phyloP scores from a whole-genome alignment of 2,329 filamentous ascomycete species.

The Neospermospora avenae region DNA sequence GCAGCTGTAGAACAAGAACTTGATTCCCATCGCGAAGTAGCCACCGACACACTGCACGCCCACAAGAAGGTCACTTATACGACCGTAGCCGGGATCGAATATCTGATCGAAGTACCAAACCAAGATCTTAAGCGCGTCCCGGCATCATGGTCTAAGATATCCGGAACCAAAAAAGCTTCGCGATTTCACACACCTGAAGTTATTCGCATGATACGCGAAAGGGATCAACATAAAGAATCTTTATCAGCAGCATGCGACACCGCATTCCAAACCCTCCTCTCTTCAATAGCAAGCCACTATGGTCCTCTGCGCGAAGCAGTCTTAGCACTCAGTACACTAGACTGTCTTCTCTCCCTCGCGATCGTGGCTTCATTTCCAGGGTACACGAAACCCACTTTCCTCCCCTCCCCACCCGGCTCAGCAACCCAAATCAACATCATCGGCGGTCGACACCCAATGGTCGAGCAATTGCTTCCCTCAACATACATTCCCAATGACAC shows the following conservation, averaged over 20 bases:
- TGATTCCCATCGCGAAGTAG: conserved; percentile 68
- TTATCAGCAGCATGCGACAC: conserved; percentile 86
- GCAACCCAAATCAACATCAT: conserved; percentile 58
- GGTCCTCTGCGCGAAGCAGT: conserved; percentile 87
- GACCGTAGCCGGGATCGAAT: conserved; percentile 88
- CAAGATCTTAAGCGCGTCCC: conserved; percentile 79
- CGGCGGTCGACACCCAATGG: conserved; percentile 88
- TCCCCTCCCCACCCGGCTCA: conserved; percentile 47
- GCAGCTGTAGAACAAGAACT: conserved; percentile 89
- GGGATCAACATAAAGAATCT: conserved; percentile 92
- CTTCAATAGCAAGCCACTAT: conserved; percentile 77
- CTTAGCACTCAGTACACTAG: conserved; percentile 78
- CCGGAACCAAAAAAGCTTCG: conserved; percentile 86
- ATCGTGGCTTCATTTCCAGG: conserved; percentile 81
- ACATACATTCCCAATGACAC: conserved; percentile 91
- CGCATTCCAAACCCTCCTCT: conserved; percentile 71
- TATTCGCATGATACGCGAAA: conserved; percentile 74
- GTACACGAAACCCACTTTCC: conserved; percentile 74
- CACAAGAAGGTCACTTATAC: conserved; percentile 71
- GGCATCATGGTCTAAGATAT: conserved; percentile 92
- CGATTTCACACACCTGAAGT: conserved; percentile 95
- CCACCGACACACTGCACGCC: conserved; percentile 60
- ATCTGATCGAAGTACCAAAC: conserved; percentile 88
- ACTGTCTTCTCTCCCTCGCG: conserved; percentile 85
- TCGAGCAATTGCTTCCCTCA: conserved; percentile 82